Evolutionary conservation across 305 asterid genomes (phyloP).

Genomic region (Fraxinus sp.): DNA sequence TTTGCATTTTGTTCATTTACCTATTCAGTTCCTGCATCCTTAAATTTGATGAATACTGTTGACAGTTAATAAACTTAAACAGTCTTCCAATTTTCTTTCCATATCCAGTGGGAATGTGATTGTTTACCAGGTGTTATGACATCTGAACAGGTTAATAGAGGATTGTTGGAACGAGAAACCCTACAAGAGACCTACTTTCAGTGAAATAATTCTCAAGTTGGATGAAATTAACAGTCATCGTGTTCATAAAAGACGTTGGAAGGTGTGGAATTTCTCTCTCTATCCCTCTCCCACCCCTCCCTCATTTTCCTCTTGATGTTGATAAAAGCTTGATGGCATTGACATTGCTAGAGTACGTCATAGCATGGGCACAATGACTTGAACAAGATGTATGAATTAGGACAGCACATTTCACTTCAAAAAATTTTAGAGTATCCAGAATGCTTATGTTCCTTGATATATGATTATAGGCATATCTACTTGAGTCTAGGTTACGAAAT

Average conservation of each 20-base stretch:
- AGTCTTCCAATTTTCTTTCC: slow-evolving; percentile 1
- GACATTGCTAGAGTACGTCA: neutral
- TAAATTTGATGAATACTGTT: neutral
- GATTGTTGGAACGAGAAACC: slow-evolving; percentile 66
- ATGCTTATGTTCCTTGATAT: slow-evolving; percentile 6
- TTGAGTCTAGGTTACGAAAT: neutral
- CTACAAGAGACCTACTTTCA: slow-evolving; percentile 57
- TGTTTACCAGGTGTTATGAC: slow-evolving; percentile 14
- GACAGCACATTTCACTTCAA: neutral
- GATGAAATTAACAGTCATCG: slow-evolving; percentile 45
- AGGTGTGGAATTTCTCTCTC: slow-evolving; percentile 37
- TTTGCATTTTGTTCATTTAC: neutral
- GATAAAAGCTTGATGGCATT: neutral
- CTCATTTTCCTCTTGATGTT: neutral
- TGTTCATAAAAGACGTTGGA: slow-evolving; percentile 58
- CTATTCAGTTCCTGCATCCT: slow-evolving; percentile 1
- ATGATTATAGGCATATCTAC: neutral
- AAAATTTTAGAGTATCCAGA: neutral
- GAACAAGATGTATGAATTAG: neutral
- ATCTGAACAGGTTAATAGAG: slow-evolving; percentile 64
- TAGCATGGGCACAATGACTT: neutral
- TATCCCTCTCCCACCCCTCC: neutral
- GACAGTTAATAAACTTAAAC: neutral
- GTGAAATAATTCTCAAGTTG: slow-evolving; percentile 53
- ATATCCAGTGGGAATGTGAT: slow-evolving; percentile 11